Evolutionary conservation across 495 filamentous ascomycete genomes (phyloP).

Genomic region (Xylaria telfairii): DNA sequence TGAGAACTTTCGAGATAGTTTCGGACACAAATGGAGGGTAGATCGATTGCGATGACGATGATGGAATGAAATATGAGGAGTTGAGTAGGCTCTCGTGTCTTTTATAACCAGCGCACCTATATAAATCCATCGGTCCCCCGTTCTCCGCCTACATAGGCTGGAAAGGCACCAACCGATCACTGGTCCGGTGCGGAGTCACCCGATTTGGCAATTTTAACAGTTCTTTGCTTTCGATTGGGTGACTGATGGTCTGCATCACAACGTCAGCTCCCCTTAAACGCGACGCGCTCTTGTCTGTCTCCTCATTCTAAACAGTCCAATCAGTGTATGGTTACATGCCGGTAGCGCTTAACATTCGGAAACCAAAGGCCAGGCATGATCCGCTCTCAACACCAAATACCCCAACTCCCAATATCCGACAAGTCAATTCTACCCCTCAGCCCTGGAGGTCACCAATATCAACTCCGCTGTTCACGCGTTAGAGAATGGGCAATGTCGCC

Average conservation of each 20-base stretch:
- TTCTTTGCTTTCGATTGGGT: constrained; percentile 15
- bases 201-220: constrained; percentile 22
- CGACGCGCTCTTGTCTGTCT: background rate
- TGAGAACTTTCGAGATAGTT: background rate
- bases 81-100: background rate
- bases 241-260: background rate
- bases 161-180: constrained; percentile 4
- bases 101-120: background rate
- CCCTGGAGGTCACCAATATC: background rate
- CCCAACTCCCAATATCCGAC: background rate
- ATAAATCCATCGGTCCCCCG: background rate
- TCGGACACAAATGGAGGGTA: background rate
- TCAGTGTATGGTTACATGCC: background rate
- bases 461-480: background rate
- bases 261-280: background rate
- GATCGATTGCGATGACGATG: background rate
- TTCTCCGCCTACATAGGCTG: background rate
- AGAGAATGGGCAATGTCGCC: background rate
- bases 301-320: background rate
- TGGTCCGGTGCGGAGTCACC: constrained; percentile 18
- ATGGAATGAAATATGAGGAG: background rate
- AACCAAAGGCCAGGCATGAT: background rate
- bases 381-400: constrained; percentile 2
- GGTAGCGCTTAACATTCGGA: background rate
- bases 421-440: background rate